phyloP scores from a whole-genome alignment of 2,329 filamentous ascomycete genomes.

The Coleophoma eucalyptorum region DNA sequence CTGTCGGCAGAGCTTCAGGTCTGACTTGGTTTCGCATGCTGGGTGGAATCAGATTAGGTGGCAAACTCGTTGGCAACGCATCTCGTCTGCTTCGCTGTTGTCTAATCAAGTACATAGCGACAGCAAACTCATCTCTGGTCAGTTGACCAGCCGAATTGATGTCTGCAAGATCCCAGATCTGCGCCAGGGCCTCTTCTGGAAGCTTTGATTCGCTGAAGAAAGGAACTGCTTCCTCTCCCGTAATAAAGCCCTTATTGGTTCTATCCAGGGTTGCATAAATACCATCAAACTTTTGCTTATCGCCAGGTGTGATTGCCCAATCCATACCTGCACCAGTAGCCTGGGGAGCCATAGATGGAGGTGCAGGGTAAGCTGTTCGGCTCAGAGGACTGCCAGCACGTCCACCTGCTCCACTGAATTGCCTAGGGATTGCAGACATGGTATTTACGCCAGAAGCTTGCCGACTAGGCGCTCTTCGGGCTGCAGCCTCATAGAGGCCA shows the following conservation, averaged over 20 bases:
- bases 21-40: conserved; percentile 67
- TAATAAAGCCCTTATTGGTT: conserved; percentile 75
- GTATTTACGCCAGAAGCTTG: conserved; percentile 34
- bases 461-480: conserved; percentile 54
- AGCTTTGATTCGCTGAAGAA: conserved; percentile 94
- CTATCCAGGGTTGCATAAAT: conserved; percentile 85
- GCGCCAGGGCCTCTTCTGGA: conserved; percentile 81
- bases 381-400: conserved; percentile 57
- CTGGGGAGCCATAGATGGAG: conserved; percentile 29
- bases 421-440: conserved; percentile 71
- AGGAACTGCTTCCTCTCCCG: conserved; percentile 87
- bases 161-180: conserved; percentile 96
- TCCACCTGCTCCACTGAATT: conserved; percentile 66
- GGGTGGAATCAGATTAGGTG: conserved; percentile 79
- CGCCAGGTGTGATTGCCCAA: conserved; percentile 78
- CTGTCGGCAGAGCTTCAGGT: conserved; percentile 37
- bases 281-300: conserved; percentile 84
- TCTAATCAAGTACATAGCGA: conserved; percentile 95
- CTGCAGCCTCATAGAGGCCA: conserved; percentile 85
- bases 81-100: conserved; percentile 74
- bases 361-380: conserved; percentile 40
- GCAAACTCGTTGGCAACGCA: conserved; percentile 71
- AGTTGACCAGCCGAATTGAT: conserved; percentile 86
- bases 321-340: conserved; percentile 47
- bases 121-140: conserved; percentile 86